Percentiles rank a stretch among this genome's conserved stretches.
phyloP scores from a whole-genome alignment of 257 asterid species.

The Striga asiatica region DNA sequence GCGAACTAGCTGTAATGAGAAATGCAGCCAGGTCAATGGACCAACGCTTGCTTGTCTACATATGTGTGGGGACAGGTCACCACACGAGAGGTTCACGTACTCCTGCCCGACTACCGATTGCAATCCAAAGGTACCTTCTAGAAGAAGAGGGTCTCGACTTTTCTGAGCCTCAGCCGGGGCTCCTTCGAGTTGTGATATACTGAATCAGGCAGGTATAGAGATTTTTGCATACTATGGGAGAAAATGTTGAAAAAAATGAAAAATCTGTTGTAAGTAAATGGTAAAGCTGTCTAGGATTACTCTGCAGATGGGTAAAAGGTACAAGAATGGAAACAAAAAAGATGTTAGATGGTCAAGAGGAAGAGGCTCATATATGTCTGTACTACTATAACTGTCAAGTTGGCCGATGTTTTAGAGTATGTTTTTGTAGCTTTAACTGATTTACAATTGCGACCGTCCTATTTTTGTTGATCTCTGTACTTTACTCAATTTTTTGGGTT shows the following conservation, averaged over 20 bases:
- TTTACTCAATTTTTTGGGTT: conserved; percentile 3
- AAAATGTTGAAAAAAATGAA: conserved; percentile 10
- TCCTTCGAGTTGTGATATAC: conserved; percentile 60
- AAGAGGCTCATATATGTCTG: neutral
- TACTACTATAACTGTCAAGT: neutral
- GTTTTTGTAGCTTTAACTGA: conserved; percentile 38
- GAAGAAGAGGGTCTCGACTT: conserved; percentile 87
- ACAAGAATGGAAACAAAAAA: neutral
- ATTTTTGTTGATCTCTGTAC: conserved; percentile 19
- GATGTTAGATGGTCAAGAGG: neutral
- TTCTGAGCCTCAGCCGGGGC: conserved; percentile 94
- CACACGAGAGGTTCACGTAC: conserved; percentile 89
- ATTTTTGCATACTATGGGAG: conserved; percentile 22
- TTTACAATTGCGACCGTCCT: conserved; percentile 16
- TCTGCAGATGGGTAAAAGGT: conserved; percentile 38
- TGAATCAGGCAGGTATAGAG: conserved; percentile 35
- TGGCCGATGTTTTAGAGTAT: conserved; percentile 13
- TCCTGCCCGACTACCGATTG: conserved; percentile 79
- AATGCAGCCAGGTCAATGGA: conserved; percentile 76
- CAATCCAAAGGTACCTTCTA: conserved; percentile 85
- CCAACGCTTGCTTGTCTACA: conserved; percentile 68
- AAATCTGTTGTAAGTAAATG: conserved; percentile 35
- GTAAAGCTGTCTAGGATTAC: no score
- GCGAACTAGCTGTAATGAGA: conserved; percentile 66
- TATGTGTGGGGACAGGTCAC: conserved; percentile 95